Base-by-base conservation (phyloP, 1,284 basidiomycete species). In the Pterulicium gracile region DNA sequence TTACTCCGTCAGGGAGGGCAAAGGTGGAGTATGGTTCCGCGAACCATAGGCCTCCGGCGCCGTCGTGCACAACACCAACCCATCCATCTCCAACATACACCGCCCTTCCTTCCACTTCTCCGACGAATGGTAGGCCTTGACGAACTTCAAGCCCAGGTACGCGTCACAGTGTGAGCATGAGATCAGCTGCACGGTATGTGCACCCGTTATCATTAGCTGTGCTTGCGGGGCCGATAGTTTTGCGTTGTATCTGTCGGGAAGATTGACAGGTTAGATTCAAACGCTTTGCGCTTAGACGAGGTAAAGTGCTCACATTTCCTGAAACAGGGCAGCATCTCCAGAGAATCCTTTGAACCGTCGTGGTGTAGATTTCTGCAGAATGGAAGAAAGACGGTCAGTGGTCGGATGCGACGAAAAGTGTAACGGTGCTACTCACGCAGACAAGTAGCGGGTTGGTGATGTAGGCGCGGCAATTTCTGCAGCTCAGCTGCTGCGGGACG, bases 81-180 rank as follows among this genome's bases (percentile, higher is more conserved):
- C 20, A 7, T 73, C 73, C 18, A 79, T 65, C 58, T 81, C 79
- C 22, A 81, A 66, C 27, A 80, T 61, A 55, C 61, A 75, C 44
- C 67, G 58, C 5, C 73, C 73, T 54, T 79, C 77, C 58, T 81
- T 81, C 79, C 79, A 81, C 41, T 65, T 65, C 59, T 81, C 79
- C 3, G 73, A 61, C 40, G 56, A 56, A 49, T 79, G 76, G 55
- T 75, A 70, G 2, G 77, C 79, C 43, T 70, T 70, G 4, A 75
- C 61, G 47, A 81, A 77, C 56, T 73, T 72, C 73, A 75, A 80
- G n/a, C 79, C 79, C 34, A 81, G 64, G 54, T 75, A 75, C 15
- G 64, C 51, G 21, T 63, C 60, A 55, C 77, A 79, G 3, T 60
- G 59, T 12, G 61, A 56, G 57, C 77, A 79, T 19, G 63, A 61